Base-by-base conservation (phyloP, 495 filamentous ascomycete genomes). In the Clavariopsis aquatica region DNA sequence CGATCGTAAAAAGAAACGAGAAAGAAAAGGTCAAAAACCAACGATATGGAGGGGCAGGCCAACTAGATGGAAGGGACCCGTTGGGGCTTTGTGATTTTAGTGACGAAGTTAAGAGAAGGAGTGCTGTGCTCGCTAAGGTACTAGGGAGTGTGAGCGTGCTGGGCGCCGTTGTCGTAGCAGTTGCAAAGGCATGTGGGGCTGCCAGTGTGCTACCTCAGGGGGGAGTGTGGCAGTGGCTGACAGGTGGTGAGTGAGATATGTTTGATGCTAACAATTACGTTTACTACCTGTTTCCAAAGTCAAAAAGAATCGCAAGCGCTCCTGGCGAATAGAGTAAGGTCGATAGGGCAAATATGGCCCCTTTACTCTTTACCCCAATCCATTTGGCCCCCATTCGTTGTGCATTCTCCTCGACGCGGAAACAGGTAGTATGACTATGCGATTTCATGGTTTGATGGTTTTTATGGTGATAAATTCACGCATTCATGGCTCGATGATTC, bases 131-230 rank as follows among this genome's bases (percentile, higher is more conserved):
- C 2, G 74, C 95, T n/a, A 87, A 91, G 74, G 82, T 96, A 13
- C 78, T 93, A n/a, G 88, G 91, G 0, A 84, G 86, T 43, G 80
- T 90, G 49, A 87, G 91, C 0, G 78, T 93, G 19, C 73, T 94
- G 13, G 89, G 90, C 20, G 90, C 89, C 19, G 71, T 94, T 55
- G 84, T 86, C 17, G 78, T 90, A 49, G 73, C 72, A 46, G 68
- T 77, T 10, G 64, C 60, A 17, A 59, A 53, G 60, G 52, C 64
- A 10, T 67, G 59, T 64, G 68, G 68, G 9, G 9, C 60, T n/a
- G 68, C 63, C 26, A 51, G 45, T 6, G 52, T 46, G 8, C n/a
- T 70, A 43, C 63, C 57, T n/a, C 64, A 67, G 55, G 51, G 52
- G 8, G 68, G 68, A 1, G 8, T 67, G 24, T 70, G 68, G 68